phyloP scores from a whole-genome alignment of 2,329 filamentous ascomycete species.

The Cytospora piceae region DNA sequence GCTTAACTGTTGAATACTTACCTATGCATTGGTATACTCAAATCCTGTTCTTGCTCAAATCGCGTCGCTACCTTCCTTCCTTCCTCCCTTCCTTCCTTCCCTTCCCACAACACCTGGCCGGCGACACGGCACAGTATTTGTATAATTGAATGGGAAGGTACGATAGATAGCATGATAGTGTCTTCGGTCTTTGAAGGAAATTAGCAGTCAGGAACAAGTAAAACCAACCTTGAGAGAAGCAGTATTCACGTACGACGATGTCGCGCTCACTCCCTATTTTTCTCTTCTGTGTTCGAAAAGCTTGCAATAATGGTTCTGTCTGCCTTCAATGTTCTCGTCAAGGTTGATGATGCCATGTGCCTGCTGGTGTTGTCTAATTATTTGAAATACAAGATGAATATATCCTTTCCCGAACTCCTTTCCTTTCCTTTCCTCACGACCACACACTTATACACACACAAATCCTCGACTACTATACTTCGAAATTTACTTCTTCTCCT shows the following conservation, averaged over 20 bases:
- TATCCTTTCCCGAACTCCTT: neutral
- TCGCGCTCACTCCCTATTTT: neutral
- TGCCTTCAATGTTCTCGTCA: neutral
- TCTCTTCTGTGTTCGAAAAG: neutral
- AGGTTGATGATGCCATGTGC: neutral
- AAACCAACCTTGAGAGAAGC: no score
- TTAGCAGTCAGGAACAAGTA: no score
- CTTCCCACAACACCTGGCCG: no score
- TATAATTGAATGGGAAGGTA: neutral
- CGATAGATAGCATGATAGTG: constrained; percentile 8
- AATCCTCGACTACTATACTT: neutral
- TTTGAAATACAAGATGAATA: neutral
- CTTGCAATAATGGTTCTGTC: no score
- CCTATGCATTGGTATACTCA: no score
- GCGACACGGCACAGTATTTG: neutral
- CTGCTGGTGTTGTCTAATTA: neutral
- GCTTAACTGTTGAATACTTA: no score
- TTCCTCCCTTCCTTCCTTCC: no score
- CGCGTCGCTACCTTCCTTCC: no score
- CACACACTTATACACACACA: neutral
- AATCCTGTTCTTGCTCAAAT: no score
- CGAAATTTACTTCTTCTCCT: neutral
- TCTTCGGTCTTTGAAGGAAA: neutral
- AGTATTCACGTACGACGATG: neutral
- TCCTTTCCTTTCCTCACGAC: neutral